These are phyloP conservation scores for Fusarium albidum DNA, from an alignment of 2,329 filamentous ascomycete species.

Conservation along the genomic window DNA sequence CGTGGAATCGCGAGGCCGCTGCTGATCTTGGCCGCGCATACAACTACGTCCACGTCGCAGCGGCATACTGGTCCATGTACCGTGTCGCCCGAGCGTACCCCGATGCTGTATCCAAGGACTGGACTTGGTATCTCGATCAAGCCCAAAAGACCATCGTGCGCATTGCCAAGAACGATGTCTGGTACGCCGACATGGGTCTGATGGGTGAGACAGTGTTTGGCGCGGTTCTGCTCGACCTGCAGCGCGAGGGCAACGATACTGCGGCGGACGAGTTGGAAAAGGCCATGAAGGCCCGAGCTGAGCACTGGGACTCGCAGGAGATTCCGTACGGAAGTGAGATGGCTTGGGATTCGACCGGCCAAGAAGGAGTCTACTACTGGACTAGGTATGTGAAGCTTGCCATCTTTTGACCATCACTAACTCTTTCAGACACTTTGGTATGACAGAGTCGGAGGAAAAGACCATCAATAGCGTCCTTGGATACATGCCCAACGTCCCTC, in stretches of 20 bases:
- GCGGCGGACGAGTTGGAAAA: constrained; percentile 52
- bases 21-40: constrained; percentile 61
- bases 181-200: constrained; percentile 57
- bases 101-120: constrained; percentile 50
- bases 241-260: constrained; percentile 52
- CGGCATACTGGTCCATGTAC: constrained; percentile 66
- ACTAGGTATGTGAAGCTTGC: constrained; percentile 47
- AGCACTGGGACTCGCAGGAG: constrained; percentile 57
- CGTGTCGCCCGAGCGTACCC: constrained; percentile 60
- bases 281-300: constrained; percentile 58
- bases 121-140: constrained; percentile 64
- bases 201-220: constrained; percentile 69
- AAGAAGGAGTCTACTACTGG: constrained; percentile 70
- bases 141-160: constrained; percentile 60
- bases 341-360: constrained; percentile 69
- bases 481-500: constrained; percentile 64
- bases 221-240: constrained; percentile 59
- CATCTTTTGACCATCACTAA: no score
- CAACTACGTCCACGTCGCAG: constrained; percentile 65
- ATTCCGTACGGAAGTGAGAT: constrained; percentile 68
- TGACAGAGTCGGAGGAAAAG: constrained; percentile 54
- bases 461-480: constrained; percentile 62
- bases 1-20: constrained; percentile 58
- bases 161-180: constrained; percentile 48
- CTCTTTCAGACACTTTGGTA: constrained; percentile 57